Evolutionary conservation across 2,329 filamentous ascomycete species (phyloP), one percentile per base, ranked within the genome.

Genomic region (Fusarium torulosum): DNA sequence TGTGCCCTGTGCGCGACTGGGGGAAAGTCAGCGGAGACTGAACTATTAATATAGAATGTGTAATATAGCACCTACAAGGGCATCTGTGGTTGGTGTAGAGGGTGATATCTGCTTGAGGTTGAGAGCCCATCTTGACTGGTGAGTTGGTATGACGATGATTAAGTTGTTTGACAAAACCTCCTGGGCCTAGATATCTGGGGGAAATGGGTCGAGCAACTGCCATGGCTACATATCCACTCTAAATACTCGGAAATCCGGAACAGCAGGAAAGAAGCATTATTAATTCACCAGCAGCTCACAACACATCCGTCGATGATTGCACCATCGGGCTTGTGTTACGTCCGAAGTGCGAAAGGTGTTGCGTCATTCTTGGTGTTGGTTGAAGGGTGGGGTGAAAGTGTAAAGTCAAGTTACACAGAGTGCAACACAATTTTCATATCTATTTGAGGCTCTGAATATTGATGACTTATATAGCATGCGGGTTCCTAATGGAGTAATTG

Each of bases 11-110:
- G 92, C 17, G 91, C 91, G 47, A 69, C 83, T 81, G 77, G 27
- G n/a, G 77, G 19, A 11, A 25, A 11, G 9, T 55, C 25, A 57
- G 46, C 27, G 44, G 8, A 19, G 47, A 27, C 31, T 17, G 19
- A 25, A 40, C n/a, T 17, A 11, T 59, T 31, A 29, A 60, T 60
- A 38, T 35, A 25, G 21, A 33, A 19, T 29, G 11, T 27, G 13
- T 14, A 25, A 7, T n/a, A 13, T 19, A 42, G 2, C 35, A 29
- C 77, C 51, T 73, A 81, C 86, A 93, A 21, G 91, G 91, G 76
- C 91, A 94, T 49, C 69, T 51, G 70, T 88, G 88, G 80, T 89
- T 90, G 47, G 90, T 93, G 79, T 93, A 93, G 41, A 92, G 81
- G 31, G 81, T 89, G 76, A 92, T 88, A 69, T 67, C 50, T 65